Base-by-base conservation (phyloP, 768 basidiomycete species). In the Tylopilus balloui region DNA sequence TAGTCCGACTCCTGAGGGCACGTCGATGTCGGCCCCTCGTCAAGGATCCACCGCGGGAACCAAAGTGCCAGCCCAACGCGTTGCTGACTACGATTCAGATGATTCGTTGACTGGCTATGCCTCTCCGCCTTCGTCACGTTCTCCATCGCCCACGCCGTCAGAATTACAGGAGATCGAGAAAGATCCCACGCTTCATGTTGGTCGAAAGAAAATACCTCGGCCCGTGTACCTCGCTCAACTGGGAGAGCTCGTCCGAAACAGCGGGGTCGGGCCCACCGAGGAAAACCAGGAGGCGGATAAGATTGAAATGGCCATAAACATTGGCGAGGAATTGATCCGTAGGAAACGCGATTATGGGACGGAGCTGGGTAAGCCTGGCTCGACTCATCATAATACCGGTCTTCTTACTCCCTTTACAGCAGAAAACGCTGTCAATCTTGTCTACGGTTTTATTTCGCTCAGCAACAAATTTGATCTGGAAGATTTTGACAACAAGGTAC, bases 201-300 rank as follows among this genome's bases (percentile, higher is more conserved):
- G 82, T 7, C 69, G 68, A 28, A 84, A 83, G 68, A 91, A 84
- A 58, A 74, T 87, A 13, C 62, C 76, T n/a, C 77, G 83, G 15
- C 96, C 96, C 0, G 89, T 98, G 9, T 99, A 97, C 65, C 80
- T 98, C 12, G 78, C 78, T 8, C 93, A 97, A 61, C 74, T 99
- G 5, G 83, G 83, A 4, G 80, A 81, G 42, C 71, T 96, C 58
- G 70, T 98, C n/a, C 78, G 85, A 28, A 76, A 76, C 15, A 77
- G 75, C n/a, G 72, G 73, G 3, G 60, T 75, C 36, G 70, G 75
- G 48, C 66, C 74, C 27, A 75, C 76, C 17, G 75, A 84, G 43
- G 80, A 79, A 32, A 73, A 78, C 11, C 78, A 81, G 31, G 81
- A 88, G 52, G 88, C 84, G 0, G 84, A 91, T 48, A 81, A 76